These are phyloP conservation scores for Geotrichum candidum DNA, from an alignment of 1,139 yeast genomes.

Conservation along the genomic window DNA sequence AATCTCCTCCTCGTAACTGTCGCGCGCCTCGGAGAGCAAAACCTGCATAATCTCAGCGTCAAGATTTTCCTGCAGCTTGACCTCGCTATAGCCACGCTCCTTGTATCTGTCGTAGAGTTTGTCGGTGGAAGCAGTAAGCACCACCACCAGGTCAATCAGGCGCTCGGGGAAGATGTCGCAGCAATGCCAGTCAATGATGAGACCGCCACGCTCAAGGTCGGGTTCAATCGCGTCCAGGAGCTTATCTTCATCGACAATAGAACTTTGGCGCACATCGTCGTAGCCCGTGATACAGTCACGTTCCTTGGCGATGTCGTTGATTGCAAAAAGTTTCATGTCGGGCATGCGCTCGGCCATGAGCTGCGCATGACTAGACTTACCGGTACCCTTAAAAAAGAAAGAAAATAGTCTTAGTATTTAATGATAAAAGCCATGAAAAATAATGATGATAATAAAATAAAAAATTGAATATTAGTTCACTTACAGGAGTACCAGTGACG, in stretches of 20 bases:
- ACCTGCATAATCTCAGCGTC: slow-evolving; percentile 98
- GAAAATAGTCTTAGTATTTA: not conserved
- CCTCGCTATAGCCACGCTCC: slow-evolving; percentile 62
- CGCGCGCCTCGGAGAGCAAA: slow-evolving; percentile 78
- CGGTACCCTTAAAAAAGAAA: slow-evolving; percentile 59
- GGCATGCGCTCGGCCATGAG: slow-evolving; percentile 49
- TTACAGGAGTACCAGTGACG: slow-evolving; percentile 83
- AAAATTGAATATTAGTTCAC: slow-evolving; percentile 17
- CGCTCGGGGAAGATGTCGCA: slow-evolving; percentile 94
- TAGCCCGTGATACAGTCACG: slow-evolving; percentile 73
- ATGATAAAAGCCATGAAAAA: too few species aligned
- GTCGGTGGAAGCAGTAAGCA: slow-evolving; percentile 70
- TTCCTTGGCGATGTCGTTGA: slow-evolving; percentile 79
- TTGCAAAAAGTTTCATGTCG: slow-evolving; percentile 53
- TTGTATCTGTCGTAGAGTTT: slow-evolving; percentile 67
- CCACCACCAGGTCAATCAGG: slow-evolving; percentile 85
- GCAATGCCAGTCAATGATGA: slow-evolving; percentile 91
- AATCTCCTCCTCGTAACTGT: slow-evolving; percentile 68
- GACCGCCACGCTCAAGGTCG: slow-evolving; percentile 75
- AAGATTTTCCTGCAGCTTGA: slow-evolving; percentile 81
- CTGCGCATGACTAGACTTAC: slow-evolving; percentile 82
- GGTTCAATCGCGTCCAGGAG: slow-evolving; percentile 76
- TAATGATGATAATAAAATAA: not conserved
- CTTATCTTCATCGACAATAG: slow-evolving; percentile 88
- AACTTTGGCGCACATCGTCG: slow-evolving; percentile 78